Evolutionary conservation across 176 grass and related monocot genomes (phyloP).

Genomic region (Aechmea fasciata): DNA sequence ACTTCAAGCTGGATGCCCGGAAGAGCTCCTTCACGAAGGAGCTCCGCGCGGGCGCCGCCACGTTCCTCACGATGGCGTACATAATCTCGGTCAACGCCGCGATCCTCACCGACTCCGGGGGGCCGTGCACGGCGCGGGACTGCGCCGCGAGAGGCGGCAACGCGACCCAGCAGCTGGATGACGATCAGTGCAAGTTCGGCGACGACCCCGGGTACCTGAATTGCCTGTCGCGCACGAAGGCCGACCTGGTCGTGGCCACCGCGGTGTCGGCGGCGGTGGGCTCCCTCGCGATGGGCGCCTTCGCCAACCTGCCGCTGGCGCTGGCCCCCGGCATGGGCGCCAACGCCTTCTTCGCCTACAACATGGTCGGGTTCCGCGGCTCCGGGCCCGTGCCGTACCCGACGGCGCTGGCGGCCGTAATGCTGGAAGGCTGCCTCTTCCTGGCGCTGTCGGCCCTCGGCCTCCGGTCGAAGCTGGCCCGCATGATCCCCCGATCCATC

Average conservation of each 20-base stretch:
- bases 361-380: constrained; percentile 60
- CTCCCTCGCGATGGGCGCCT: constrained; percentile 41
- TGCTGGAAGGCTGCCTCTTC: constrained; percentile 50
- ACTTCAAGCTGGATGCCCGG: constrained; percentile 61
- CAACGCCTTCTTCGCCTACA: constrained; percentile 66
- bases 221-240: constrained; percentile 42
- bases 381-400: constrained; percentile 38
- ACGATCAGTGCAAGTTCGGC: constrained; percentile 1
- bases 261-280: constrained; percentile 33
- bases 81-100: constrained; percentile 61
- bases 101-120: constrained; percentile 56
- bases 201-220: constrained; percentile 26
- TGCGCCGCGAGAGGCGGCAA: constrained; percentile 11
- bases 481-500: constrained; percentile 39
- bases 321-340: constrained; percentile 63
- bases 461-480: constrained; percentile 37
- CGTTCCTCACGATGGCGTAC: constrained; percentile 70
- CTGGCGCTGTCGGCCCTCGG: constrained; percentile 34
- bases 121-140: constrained; percentile 36
- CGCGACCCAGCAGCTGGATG: too few relatives aligned
- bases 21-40: constrained; percentile 61
- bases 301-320: constrained; percentile 50
- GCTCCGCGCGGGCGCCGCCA: constrained; percentile 43
- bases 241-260: constrained; percentile 46
- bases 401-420: constrained; percentile 43